Evolutionary conservation across 1,284 basidiomycete genomes (phyloP).

Genomic region (Porphyrellus sp.): DNA sequence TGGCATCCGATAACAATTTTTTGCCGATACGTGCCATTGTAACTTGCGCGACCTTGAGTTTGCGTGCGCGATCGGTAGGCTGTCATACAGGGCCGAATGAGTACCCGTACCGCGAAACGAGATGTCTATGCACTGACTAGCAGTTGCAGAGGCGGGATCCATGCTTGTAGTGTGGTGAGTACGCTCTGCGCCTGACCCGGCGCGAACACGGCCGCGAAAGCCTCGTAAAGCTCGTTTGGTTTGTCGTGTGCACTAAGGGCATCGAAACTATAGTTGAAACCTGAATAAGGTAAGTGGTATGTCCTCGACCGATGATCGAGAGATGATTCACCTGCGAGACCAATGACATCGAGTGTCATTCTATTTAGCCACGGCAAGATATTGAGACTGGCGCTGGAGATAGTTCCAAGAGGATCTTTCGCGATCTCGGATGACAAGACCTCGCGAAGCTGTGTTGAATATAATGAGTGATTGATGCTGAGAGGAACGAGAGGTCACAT

Average conservation of each 20-base stretch:
- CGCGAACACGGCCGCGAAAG: slow-evolving; percentile 44
- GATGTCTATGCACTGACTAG: slow-evolving; percentile 36
- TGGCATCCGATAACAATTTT: slow-evolving; percentile 46
- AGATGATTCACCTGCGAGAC: background rate
- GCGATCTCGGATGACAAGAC: background rate
- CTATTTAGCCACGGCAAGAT: slow-evolving; percentile 42
- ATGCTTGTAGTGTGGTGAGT: slow-evolving; percentile 35
- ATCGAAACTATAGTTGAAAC: slow-evolving; percentile 68
- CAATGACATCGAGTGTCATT: too few relatives aligned
- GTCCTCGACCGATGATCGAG: too few relatives aligned
- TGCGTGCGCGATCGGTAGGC: slow-evolving; percentile 14
- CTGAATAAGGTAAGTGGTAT: slow-evolving; percentile 30
- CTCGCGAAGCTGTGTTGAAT: slow-evolving; percentile 38
- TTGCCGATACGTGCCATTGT: slow-evolving; percentile 39
- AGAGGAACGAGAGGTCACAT: background rate
- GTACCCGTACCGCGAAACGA: too few relatives aligned
- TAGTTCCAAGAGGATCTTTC: slow-evolving; percentile 12
- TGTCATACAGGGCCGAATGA: background rate
- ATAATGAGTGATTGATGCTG: background rate
- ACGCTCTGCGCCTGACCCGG: slow-evolving; percentile 25
- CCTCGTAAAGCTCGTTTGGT: slow-evolving; percentile 47
- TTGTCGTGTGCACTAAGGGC: slow-evolving; percentile 39
- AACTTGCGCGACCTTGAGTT: slow-evolving; percentile 11
- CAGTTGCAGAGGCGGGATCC: slow-evolving; percentile 41
- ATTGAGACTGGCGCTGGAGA: slow-evolving; percentile 37